Base-by-base conservation (phyloP, 257 asterid genomes). In the Paulownia fortunei region DNA sequence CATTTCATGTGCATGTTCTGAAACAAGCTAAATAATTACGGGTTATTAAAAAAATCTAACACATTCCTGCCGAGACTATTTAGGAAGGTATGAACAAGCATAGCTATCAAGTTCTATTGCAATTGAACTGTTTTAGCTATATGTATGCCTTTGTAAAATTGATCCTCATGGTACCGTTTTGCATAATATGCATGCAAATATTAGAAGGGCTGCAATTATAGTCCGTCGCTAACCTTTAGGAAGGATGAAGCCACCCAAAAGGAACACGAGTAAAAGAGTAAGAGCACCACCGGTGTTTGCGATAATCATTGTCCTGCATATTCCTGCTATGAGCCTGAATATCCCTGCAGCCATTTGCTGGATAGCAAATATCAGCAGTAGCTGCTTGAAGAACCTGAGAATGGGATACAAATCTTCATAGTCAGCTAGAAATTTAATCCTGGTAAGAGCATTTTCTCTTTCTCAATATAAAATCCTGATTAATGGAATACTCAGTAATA, bases 171-270 rank as follows among this genome's bases (percentile, higher is more conserved):
- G 8, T 27, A 0, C 16, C n/a, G 15, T 7, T 23, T 56, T 5
- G 36, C 51, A 9, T 34, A 51, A 36, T 42, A 2, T 55, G 56
- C 69, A 54, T 15, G 15, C 26, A 19, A 23, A 23, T 32, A 62
- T 9, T 9, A 37, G 1, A 46, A 0, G 49, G 5, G 32, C 8
- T 9, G 23, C 6, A 65, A 36, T n/a, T 8, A 11, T 32, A 24
- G 62, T 27, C 15, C 32, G 15, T 8, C 3, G 4, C 86, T 76
- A 13, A 88, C 93, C 79, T 87, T 47, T 86, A 8, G 88, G 91
- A 68, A 89, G 90, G 73, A 89, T 82, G 75, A 89, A 89, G 42
- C 94, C 94, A n/a, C 94, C 92, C 77, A 86, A 51, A 26, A 88
- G 83, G 59, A 88, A 87, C 24, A 86, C 84, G 49, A 84, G 82